Base-by-base conservation (phyloP, 2,329 filamentous ascomycete genomes). In the Aspergillus fischeri region DNA sequence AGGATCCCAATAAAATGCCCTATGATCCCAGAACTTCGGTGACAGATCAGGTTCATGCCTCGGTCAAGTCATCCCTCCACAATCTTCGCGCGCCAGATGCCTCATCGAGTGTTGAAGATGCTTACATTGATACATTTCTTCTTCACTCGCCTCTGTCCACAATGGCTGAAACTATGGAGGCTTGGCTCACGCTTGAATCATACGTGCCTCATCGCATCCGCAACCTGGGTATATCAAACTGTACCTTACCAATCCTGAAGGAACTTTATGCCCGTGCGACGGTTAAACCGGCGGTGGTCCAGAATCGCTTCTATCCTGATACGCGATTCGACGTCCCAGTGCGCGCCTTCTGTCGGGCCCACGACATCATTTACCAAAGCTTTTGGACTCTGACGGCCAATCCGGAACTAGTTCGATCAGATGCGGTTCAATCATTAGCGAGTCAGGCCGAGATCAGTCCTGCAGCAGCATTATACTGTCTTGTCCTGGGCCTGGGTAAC, bases 151-250 rank as follows among this genome's bases (percentile, higher is more conserved):
- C 84, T 1, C 70, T 85, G 27, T 73, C 75, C 1, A 81, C 78
- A 0, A 66, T 79, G 32, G 68, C 74, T 2, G 73, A 82, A 60
- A 86, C 89, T 0, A 65, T 87, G 28, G 77, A 82, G 55, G 89
- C 85, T 9, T 93, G 89, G 89, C 74, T 75, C 24, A 74, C 83
- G 0, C 78, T 93, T 14, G 83, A 89, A 67, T 75, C 79, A 3
- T 91, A 87, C 66, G 85, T 91, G 1, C 88, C 89, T 0, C 69
- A 80, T 63, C 72, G 71, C 47, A 85, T 92, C 60, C 85, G 84
- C 44, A 79, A 84, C 29, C 77, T 94, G 7, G 91, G 91, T 44
- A 87, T 94, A 55, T 91, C 88, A 54, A 94, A 94, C 71, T 82
- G 83, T n/a, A 76, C 79, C n/a, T 73, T 88, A 1, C 70, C 78